Evolutionary conservation across 352 stramenopile genomes (phyloP).

Genomic region (Pythium chondricola): DNA sequence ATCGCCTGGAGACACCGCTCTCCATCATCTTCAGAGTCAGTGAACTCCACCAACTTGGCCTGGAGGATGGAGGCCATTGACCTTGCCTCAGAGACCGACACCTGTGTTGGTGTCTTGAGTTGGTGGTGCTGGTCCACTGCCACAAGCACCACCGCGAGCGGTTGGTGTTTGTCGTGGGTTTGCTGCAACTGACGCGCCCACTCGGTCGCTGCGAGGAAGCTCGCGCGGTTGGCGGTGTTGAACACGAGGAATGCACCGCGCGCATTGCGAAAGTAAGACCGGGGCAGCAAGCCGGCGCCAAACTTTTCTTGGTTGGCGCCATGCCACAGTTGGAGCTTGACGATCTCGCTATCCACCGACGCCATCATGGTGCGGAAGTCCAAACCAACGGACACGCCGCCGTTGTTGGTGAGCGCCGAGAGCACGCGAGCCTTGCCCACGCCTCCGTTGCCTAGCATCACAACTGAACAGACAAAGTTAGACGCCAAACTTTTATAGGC

Average conservation of each 20-base stretch:
- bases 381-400: neutral
- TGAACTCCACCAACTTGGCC: constrained; percentile 1
- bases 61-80: constrained; percentile 1
- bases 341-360: constrained; percentile 18
- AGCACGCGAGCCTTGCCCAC: constrained; percentile 44
- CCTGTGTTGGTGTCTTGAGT: no score
- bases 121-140: no score
- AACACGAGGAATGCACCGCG: constrained; percentile 39
- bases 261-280: constrained; percentile 38
- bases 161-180: constrained; percentile 10
- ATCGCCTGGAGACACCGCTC: neutral
- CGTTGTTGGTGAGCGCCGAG: constrained; percentile 13
- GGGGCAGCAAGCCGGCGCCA: constrained; percentile 23
- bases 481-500: no score
- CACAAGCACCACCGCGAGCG: constrained; percentile 28
- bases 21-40: neutral
- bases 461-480: constrained; percentile 19
- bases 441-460: constrained; percentile 31
- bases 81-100: no score
- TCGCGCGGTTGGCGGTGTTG: constrained; percentile 27
- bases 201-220: constrained; percentile 23
- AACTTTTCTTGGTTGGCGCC: constrained; percentile 44
- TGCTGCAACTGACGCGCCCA: constrained; percentile 29
- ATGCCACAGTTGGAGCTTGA: constrained; percentile 55
- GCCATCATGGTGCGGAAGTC: constrained; percentile 36